Conservation (phyloP, 2,329 filamentous ascomycete genomes). For the Hypomyces rosellus region DNA sequence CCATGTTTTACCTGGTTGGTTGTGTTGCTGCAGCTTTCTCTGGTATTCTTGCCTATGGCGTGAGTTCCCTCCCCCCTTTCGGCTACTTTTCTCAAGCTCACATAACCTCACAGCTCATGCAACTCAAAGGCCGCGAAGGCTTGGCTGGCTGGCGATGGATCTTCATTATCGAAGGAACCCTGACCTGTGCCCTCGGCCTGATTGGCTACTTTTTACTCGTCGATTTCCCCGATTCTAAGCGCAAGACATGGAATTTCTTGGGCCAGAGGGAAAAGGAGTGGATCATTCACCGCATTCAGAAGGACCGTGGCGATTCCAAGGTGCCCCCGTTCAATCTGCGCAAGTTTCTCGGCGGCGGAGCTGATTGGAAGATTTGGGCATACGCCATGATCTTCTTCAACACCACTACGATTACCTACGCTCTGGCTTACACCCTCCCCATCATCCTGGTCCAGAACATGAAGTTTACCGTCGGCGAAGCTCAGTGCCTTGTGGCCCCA, state of each 20-base stretch:
- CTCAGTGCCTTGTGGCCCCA: slow-evolving; percentile 67
- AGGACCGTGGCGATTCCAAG: slow-evolving; percentile 51
- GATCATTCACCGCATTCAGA: slow-evolving; percentile 47
- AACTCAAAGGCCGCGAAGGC: slow-evolving; percentile 50
- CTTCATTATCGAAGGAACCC: slow-evolving; percentile 48
- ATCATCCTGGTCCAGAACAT: slow-evolving; percentile 61
- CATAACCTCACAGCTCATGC: slow-evolving; percentile 43
- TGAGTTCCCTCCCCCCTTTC: slow-evolving; percentile 30
- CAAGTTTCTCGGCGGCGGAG: slow-evolving; percentile 40
- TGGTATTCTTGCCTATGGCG: slow-evolving; percentile 63
- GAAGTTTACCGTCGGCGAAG: slow-evolving; percentile 55
- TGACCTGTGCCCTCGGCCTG: slow-evolving; percentile 49
- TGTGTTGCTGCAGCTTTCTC: slow-evolving; percentile 60
- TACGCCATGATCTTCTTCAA: slow-evolving; percentile 57
- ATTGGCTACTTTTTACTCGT: slow-evolving; percentile 52
- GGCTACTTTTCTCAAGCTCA: slow-evolving; percentile 15
- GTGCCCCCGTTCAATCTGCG: slow-evolving; percentile 45
- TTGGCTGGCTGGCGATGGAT: slow-evolving; percentile 63
- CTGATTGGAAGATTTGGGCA: slow-evolving; percentile 55
- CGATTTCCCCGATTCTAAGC: slow-evolving; percentile 55
- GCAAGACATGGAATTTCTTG: slow-evolving; percentile 48
- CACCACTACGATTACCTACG: slow-evolving; percentile 66
- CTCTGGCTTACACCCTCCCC: slow-evolving; percentile 72
- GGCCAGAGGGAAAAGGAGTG: slow-evolving; percentile 43
- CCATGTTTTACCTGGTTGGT: slow-evolving; percentile 63